Base-by-base conservation (phyloP, 2,329 filamentous ascomycete genomes). In the Aspergillus terreus region DNA sequence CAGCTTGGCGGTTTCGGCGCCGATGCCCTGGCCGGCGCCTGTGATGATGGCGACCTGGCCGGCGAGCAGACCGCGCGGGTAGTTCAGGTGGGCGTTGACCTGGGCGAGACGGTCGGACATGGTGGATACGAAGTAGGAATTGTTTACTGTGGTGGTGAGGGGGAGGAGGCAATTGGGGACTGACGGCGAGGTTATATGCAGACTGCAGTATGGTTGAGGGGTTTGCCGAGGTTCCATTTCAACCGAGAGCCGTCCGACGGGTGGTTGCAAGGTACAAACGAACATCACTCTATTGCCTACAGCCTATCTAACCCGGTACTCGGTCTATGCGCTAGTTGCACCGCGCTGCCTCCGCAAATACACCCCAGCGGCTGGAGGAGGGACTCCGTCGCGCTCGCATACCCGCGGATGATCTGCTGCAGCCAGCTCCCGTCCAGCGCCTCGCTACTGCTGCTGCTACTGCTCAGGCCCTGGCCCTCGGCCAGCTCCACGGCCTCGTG, bases 1-100 rank as follows among this genome's bases (percentile, higher is more conserved):
- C 3, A 95, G 74, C 9, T 85, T 80, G 6, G 90, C 90, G 30
- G 86, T 80, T 73, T 95, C 91, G 25, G 90, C 91, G 21, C 90
- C 91, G 68, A 95, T 95, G 53, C 91, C 91, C 70, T 95, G 90
- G 7, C 88, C 90, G 15, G 85, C 84, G 42, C 90, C 90, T 2
- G 91, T 96, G 68, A 95, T 87, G 69, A 96, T 95, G 64, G 90
- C 90, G 14, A 87, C 83, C 69, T 95, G 90, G 47, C 87, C 87
- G 27, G 81, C 81, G 49, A 95, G 82, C 69, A 95, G 78, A 52
- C 90, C 90, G 65, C 82, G 81, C 35, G 90, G 89, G 74, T 85
- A 92, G 75, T 90, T 92, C 63, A 95, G 82, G 71, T 95, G 90
- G 55, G 80, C 80, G 35, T 86, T 82, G 61, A 95, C 83, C 72